Percentiles rank a stretch among this genome's conserved stretches.
Conservation (phyloP, 176 grass and related monocot species). For the Carex scoparia region DNA sequence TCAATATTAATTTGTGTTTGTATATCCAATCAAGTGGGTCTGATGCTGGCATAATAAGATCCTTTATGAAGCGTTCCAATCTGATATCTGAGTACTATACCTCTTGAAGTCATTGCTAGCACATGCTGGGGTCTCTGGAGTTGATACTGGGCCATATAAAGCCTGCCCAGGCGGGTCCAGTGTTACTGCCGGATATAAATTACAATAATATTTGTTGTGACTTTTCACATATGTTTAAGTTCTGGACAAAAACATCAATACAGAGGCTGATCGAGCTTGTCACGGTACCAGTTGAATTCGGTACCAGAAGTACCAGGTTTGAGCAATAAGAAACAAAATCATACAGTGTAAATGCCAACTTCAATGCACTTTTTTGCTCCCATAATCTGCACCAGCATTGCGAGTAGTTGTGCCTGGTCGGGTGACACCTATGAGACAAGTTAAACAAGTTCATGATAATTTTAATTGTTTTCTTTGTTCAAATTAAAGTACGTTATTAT, state of each 20-base stretch:
- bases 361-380: constrained; percentile 77
- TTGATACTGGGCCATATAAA: background rate
- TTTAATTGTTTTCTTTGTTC: background rate
- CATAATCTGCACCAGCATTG: constrained; percentile 78
- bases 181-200: background rate
- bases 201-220: background rate
- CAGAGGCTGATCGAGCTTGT: background rate
- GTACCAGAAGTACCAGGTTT: background rate
- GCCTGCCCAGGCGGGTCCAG: background rate
- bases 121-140: background rate
- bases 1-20: background rate
- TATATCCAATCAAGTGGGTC: background rate
- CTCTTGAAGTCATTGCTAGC: background rate
- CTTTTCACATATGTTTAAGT: background rate
- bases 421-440: constrained; percentile 68
- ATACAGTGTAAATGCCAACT: constrained; percentile 86
- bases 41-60: background rate
- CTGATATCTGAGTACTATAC: background rate
- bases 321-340: background rate
- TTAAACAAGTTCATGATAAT: background rate
- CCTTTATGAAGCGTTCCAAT: background rate
- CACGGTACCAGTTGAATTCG: background rate
- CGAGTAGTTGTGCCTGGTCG: constrained; percentile 75
- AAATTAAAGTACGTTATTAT: background rate
- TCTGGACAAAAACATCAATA: background rate